Base-by-base conservation (phyloP, 352 stramenopile species). In the Phytophthora brassicae region DNA sequence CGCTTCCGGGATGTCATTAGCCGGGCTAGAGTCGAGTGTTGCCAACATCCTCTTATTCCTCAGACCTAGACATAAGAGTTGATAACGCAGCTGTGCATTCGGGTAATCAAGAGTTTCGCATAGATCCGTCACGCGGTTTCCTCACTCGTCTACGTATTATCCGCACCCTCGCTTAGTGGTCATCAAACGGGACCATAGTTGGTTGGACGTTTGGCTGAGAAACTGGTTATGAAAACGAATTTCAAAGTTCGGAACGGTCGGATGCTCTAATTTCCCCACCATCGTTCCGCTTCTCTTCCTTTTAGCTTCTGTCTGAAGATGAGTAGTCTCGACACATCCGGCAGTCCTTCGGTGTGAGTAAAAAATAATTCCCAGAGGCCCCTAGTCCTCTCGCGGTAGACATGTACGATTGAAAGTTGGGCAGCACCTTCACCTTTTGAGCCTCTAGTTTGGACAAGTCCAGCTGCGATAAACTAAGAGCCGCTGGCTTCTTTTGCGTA, bases 81-180 rank as follows among this genome's bases (percentile, higher is more conserved):
- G 38, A n/a, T 58, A 58, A 3, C 38, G 22, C 50, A 42, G 48
- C 9, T 31, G 13, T 0, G 35, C 6, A 12, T 58, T 39, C 4
- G 39, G 38, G 14, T 58, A 58, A 26, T 36, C 39, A 16, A 59
- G 23, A 6, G 51, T 43, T 17, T 59, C 51, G 19, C 51, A 59
- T 0, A 59, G 17, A 11, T 48, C 51, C 0, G 39, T 39, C 4
- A 51, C 41, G 11, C 51, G 39, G 26, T 59, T 26, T 4, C 28
- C 38, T 39, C 51, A 59, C 12, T 59, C 39, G 3, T 59, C 51
- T 3, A 59, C 41, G 1, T 38, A 59, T 26, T 50, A 36, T 8
- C 24, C 38, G 1, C 12, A 9, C 7, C 4, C 1, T 9, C 24
- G 16, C 4, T 51, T 49, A 12, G 51, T 41, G 0, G 24, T 33